Evolutionary conservation across 2,329 filamentous ascomycete species (phyloP), one percentile per base, ranked within the genome.

Genomic region (Chalaropsis ovoidea): DNA sequence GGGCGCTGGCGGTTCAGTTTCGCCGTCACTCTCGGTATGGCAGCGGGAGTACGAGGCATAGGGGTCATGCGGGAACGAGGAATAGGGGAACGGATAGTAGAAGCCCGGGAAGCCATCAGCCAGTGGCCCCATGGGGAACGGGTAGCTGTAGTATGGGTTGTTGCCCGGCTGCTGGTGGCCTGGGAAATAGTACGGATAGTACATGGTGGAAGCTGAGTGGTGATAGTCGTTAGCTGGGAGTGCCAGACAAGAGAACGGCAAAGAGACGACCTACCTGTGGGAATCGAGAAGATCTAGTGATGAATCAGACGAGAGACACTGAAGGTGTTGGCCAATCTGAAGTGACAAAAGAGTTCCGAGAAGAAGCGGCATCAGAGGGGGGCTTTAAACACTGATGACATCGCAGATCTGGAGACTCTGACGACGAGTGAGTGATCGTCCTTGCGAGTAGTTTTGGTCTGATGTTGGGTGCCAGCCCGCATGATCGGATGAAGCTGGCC

Each of bases 131-230:
- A 58, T 35, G 15, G 13, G 27, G 31, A 58, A 58, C 8, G 52
- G 27, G 4, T 58, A 31, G 52, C 52, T 22, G 52, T 35, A 58
- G 52, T 35, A 27, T 58, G 52, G 8, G 35, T 3, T 10, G 35
- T 39, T 39, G 35, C 35, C 35, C 8, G 35, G 35, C 35, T 39
- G 35, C 35, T 39, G 35, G 5, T 58, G 27, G 52, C 24, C 52
- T 17, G 52, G 13, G 15, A 58, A 58, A 10, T 58, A 58, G 52
- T 58, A 58, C 52, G 52, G 52, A 58, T 58, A 17, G 52, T 31
- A 58, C 52, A 58, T 58, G 1, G 6, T 39, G 52, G 15, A 58
- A 3, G 17, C 31, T 58, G 52, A n/a, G 13, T 17, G 11, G 31
- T n/a, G 52, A 10, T 17, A n/a, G 15, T 58, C 24, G 52, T 58